Percentiles rank a stretch among this genome's conserved stretches.
phyloP scores from a whole-genome alignment of 768 basidiomycete genomes.

The Crepidotus variabilis region DNA sequence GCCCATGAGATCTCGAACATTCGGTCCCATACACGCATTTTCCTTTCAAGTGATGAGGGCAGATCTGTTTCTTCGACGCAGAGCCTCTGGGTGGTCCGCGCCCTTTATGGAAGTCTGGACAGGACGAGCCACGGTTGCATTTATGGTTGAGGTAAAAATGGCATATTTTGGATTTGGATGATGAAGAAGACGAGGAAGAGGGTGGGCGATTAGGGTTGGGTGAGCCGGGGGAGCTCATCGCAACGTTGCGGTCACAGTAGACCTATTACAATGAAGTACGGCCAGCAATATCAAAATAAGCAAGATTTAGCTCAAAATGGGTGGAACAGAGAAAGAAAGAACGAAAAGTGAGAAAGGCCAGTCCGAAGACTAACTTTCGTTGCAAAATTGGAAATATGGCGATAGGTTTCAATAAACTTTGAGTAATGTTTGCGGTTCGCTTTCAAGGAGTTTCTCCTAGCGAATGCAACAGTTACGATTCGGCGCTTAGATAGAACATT shows the following conservation, averaged over 20 bases:
- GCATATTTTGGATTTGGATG: not conserved
- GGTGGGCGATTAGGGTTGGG: not conserved
- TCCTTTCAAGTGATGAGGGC: conserved; percentile 16
- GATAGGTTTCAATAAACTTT: not conserved
- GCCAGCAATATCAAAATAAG: not conserved
- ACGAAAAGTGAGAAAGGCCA: not conserved
- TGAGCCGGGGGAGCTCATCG: not conserved
- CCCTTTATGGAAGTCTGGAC: conserved; percentile 13
- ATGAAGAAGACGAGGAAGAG: not conserved
- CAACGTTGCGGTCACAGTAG: not conserved
- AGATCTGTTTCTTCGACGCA: conserved; percentile 9
- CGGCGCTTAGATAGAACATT: not conserved
- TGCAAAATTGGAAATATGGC: not conserved
- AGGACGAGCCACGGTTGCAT: conserved; percentile 6
- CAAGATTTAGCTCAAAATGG: not conserved
- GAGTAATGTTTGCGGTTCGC: not conserved
- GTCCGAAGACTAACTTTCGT: not conserved
- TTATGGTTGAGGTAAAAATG: conserved; percentile 5
- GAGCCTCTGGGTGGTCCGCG: conserved; percentile 1
- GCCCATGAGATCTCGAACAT: conserved; percentile 14
- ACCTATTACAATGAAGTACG: not conserved
- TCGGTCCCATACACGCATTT: conserved; percentile 20
- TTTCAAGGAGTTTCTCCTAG: not conserved
- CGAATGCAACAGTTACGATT: not conserved
- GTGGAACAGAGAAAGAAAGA: not conserved